A percentile compares a stretch with the other conserved stretches of the same genome.
Conservation (phyloP, 2,329 filamentous ascomycete species). For the Acrocalymma vagum region DNA sequence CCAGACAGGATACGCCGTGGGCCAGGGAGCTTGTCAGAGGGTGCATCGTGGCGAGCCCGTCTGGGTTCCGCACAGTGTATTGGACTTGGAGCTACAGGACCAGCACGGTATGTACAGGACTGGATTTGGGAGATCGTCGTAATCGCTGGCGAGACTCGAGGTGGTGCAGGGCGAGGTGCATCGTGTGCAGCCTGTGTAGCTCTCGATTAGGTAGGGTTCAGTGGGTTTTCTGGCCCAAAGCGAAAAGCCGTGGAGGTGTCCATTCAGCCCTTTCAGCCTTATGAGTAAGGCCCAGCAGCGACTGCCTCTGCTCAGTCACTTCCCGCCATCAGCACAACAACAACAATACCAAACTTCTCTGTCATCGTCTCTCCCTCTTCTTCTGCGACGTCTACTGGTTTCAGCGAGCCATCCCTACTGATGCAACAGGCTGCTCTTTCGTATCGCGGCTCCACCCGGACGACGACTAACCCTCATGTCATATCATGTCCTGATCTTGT, state of each 20-base stretch:
- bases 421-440: conserved; percentile 7
- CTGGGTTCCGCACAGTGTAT: conserved; percentile 22
- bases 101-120: too few species aligned
- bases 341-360: conserved; percentile 15
- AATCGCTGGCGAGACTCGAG: conserved; percentile 32
- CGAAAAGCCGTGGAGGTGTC: neutral
- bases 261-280: conserved; percentile 41
- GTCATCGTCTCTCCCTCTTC: conserved; percentile 6
- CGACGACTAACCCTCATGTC: neutral
- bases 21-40: conserved; percentile 14
- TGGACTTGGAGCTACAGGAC: too few species aligned
- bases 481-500: neutral
- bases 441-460: neutral
- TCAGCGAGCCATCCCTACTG: conserved; percentile 12
- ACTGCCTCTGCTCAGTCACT: conserved; percentile 6
- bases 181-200: neutral
- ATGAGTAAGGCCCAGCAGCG: conserved; percentile 28
- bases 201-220: too few species aligned
- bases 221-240: too few species aligned
- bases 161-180: conserved; percentile 14
- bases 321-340: conserved; percentile 9
- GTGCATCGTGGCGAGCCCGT: conserved; percentile 27
- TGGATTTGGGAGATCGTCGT: too few species aligned
- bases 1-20: conserved; percentile 7
- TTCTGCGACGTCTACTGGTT: conserved; percentile 12